Percentiles rank a stretch among this genome's conserved stretches.
These are phyloP conservation scores for Ophiostoma himal-ulmi DNA, from an alignment of 2,329 filamentous ascomycete species.

Conservation along the genomic window DNA sequence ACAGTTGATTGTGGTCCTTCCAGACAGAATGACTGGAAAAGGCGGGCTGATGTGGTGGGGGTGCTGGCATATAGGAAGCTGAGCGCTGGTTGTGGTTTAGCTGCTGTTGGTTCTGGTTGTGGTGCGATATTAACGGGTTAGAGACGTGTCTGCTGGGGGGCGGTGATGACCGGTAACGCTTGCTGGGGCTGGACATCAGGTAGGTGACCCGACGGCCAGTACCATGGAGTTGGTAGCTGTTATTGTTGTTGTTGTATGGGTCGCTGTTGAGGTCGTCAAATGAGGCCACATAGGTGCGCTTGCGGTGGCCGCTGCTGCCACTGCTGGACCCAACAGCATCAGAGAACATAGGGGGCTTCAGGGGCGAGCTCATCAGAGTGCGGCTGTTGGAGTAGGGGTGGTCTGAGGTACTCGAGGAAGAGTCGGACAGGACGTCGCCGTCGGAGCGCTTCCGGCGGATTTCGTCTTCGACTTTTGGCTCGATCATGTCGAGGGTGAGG, in stretches of 20 bases:
- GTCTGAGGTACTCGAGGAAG: conserved; percentile 77
- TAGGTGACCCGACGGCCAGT: conserved; percentile 27
- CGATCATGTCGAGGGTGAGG: conserved; percentile 76
- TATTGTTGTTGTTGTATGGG: conserved; percentile 25
- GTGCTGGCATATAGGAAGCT: conserved; percentile 45
- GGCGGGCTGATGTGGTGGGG: conserved; percentile 13
- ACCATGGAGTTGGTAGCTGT: not conserved
- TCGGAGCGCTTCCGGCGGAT: conserved; percentile 65
- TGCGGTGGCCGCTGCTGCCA: conserved; percentile 59
- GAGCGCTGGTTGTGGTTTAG: conserved; percentile 43
- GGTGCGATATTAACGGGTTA: conserved; percentile 53
- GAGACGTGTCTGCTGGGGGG: conserved; percentile 61
- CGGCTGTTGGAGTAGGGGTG: conserved; percentile 58
- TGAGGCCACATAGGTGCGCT: conserved; percentile 56
- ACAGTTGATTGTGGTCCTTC: conserved; percentile 73
- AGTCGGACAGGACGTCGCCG: conserved; percentile 76
- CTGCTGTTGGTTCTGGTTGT: not conserved
- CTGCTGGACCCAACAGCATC: conserved; percentile 70
- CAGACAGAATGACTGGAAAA: conserved; percentile 53
- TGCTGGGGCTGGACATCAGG: conserved; percentile 51
- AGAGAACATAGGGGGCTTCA: conserved; percentile 78
- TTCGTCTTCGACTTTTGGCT: conserved; percentile 76
- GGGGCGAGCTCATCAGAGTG: conserved; percentile 74
- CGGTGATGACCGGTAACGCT: conserved; percentile 62
- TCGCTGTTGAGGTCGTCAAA: conserved; percentile 42